Conservation (phyloP, 345 rosid species). For the Lepidium sativum region DNA sequence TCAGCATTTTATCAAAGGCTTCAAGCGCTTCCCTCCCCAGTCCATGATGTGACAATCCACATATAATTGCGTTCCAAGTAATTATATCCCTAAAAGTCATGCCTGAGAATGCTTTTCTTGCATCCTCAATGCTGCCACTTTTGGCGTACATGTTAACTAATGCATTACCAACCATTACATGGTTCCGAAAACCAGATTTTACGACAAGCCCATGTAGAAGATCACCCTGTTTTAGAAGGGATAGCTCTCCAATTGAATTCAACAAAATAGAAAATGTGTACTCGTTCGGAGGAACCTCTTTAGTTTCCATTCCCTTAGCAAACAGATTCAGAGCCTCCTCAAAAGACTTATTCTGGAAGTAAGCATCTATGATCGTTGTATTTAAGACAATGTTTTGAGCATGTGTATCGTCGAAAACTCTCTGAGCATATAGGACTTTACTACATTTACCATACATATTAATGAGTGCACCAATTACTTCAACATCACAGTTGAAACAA, state of each 20-base stretch:
- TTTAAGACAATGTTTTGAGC: constrained; percentile 47
- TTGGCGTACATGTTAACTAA: constrained; percentile 69
- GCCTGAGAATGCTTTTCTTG: constrained; percentile 37
- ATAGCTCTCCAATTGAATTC: constrained; percentile 55
- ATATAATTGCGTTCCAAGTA: constrained; percentile 70
- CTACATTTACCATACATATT: constrained; percentile 85
- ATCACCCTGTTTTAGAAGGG: constrained; percentile 46
- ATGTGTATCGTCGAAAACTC: constrained; percentile 37
- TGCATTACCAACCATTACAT: constrained; percentile 57
- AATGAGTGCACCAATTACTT: constrained; percentile 41
- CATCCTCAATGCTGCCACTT: constrained; percentile 48
- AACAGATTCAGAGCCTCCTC: constrained; percentile 63
- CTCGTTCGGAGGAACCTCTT: constrained; percentile 50
- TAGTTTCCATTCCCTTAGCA: constrained; percentile 32
- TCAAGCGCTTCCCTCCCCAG: constrained; percentile 53
- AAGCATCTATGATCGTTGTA: constrained; percentile 58
- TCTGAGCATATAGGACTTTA: constrained; percentile 33
- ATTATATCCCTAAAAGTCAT: constrained; percentile 35
- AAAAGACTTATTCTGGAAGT: constrained; percentile 56
- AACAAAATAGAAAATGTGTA: constrained; percentile 51
- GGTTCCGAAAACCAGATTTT: constrained; percentile 47
- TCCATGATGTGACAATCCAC: constrained; percentile 77
- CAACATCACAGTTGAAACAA: constrained; percentile 30
- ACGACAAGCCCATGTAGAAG: constrained; percentile 39
- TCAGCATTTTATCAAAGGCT: constrained; percentile 51